Conservation (phyloP, 441 rosid species). For the Pelargonium fulgidum region DNA sequence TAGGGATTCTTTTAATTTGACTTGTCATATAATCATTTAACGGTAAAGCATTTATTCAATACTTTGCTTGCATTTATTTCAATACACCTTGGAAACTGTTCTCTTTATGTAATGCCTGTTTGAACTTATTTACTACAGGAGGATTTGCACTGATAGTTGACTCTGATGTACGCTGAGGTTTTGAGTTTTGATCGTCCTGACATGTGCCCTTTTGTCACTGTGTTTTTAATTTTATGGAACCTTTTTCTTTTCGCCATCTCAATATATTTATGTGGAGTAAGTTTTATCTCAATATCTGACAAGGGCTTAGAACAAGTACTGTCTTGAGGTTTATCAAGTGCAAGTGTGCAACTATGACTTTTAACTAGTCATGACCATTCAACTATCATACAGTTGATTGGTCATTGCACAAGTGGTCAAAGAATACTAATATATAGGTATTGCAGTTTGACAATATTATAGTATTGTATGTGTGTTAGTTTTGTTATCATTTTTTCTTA, state of each 20-base stretch:
- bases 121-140: neutral
- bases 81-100: neutral
- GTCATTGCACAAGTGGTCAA: too few relatives aligned
- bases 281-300: neutral
- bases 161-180: neutral
- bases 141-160: neutral
- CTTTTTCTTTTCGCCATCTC: neutral
- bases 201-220: too few relatives aligned
- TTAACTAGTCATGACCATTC: neutral
- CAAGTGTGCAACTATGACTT: neutral
- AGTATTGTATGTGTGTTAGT: neutral
- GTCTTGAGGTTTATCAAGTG: neutral
- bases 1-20: neutral
- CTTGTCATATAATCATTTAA: neutral
- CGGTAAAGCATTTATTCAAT: neutral
- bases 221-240: neutral
- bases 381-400: too few relatives aligned
- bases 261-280: neutral
- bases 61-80: neutral
- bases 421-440: too few relatives aligned
- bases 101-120: neutral
- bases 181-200: neutral
- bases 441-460: neutral
- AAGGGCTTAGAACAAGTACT: neutral
- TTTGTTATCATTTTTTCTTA: constrained; percentile 1